Percentiles rank a stretch among this genome's conserved stretches.
Conservation (phyloP, 371 early-diverging fungal genomes). For the Saksenaea vasiformis region DNA sequence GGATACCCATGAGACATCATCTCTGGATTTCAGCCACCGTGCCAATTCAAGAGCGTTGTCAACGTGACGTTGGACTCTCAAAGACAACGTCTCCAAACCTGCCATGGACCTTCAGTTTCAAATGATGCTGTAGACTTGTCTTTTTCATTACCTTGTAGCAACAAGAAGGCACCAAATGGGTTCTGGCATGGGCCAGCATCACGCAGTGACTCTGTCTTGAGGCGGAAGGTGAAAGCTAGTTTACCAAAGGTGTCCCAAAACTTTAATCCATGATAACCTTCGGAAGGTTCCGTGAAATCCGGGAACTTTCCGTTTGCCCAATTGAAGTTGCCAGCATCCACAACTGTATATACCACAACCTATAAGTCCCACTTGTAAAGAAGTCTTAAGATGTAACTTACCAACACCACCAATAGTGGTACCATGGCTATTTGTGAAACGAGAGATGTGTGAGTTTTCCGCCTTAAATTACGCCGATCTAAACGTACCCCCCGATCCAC, state of each 20-base stretch:
- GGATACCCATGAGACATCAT: slow-evolving; percentile 76
- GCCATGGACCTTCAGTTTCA: neutral
- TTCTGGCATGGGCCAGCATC: slow-evolving; percentile 83
- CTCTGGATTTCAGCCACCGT: slow-evolving; percentile 70
- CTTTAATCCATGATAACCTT: slow-evolving; percentile 83
- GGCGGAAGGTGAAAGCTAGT: slow-evolving; percentile 70
- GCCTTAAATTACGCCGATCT: neutral
- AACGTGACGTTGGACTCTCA: slow-evolving; percentile 86
- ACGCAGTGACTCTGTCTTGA: slow-evolving; percentile 81
- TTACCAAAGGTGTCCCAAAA: slow-evolving; percentile 85
- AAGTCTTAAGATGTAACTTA: slow-evolving; percentile 5
- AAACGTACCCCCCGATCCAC: slow-evolving; percentile 73
- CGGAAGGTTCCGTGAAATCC: slow-evolving; percentile 80
- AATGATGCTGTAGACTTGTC: neutral
- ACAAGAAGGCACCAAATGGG: slow-evolving; percentile 85
- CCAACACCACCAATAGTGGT: slow-evolving; percentile 86
- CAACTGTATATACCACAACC: slow-evolving; percentile 20
- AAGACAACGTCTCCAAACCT: slow-evolving; percentile 81
- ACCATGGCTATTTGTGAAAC: slow-evolving; percentile 61
- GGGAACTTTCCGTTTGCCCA: slow-evolving; percentile 91
- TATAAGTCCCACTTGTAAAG: neutral
- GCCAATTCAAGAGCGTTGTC: slow-evolving; percentile 80
- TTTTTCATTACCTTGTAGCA: slow-evolving; percentile 80
- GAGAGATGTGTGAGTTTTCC: neutral
- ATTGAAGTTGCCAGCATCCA: slow-evolving; percentile 84